Evolutionary conservation across 495 filamentous ascomycete species (phyloP).

Genomic region (Darksidea phi): DNA sequence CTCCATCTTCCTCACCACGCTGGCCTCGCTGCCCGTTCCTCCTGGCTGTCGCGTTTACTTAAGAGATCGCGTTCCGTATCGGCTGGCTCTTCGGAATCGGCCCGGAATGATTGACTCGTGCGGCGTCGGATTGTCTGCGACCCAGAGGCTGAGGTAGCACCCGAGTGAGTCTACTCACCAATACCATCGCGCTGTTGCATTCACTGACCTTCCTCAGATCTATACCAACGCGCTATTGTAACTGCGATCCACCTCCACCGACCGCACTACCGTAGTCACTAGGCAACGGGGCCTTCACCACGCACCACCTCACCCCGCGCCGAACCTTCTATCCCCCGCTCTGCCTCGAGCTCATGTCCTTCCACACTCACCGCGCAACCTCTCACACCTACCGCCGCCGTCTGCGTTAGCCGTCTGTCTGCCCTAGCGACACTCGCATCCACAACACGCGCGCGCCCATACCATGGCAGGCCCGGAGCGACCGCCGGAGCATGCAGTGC

Average conservation of each 20-base stretch:
- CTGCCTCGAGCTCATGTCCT: slow-evolving; percentile 13
- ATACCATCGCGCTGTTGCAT: not conserved
- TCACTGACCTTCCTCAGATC: slow-evolving; percentile 7
- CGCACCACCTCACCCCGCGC: not conserved
- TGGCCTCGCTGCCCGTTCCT: not conserved
- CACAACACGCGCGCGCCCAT: no score
- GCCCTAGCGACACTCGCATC: not conserved
- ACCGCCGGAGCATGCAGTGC: slow-evolving; percentile 1
- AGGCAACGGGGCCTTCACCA: not conserved
- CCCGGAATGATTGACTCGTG: slow-evolving; percentile 29
- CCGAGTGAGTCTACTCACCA: not conserved
- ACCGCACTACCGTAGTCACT: not conserved
- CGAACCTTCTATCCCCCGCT: slow-evolving; percentile 2
- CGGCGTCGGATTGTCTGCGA: slow-evolving; percentile 20
- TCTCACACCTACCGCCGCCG: not conserved
- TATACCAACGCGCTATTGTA: no score
- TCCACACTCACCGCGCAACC: slow-evolving; percentile 3
- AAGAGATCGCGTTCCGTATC: no score
- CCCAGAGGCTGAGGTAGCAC: slow-evolving; percentile 31
- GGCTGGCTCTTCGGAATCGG: slow-evolving; percentile 6
- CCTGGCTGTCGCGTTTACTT: not conserved
- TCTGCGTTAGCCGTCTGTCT: not conserved
- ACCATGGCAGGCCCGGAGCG: slow-evolving; percentile 25
- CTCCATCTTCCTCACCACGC: not conserved
- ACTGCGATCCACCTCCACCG: not conserved